Evolutionary conservation across 129 eudicot genomes (phyloP), one percentile per base, ranked within the genome.

Genomic region (Arctium minus): DNA sequence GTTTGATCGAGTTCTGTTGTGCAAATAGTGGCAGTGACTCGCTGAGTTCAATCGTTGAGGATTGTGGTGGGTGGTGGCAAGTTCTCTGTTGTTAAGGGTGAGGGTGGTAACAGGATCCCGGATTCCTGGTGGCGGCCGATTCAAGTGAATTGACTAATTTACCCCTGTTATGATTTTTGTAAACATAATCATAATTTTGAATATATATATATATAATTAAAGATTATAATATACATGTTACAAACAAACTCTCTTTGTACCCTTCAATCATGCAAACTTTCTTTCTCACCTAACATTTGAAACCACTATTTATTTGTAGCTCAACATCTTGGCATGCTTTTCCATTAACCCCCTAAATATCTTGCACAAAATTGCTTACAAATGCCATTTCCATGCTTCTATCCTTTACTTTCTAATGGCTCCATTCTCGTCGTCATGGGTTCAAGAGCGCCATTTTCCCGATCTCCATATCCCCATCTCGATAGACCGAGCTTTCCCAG

Each of bases 371-470:
- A 82, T 78, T 75, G 82, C 87, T 75, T 84, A 89, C 92, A 87
- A 89, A 87, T 87, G 86, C 72, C 78, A 73, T 72, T 72, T 62
- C 73, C 35, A 69, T 70, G 85, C 85, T 79, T 70, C 83, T 53
- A 77, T 72, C 77, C 36, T 62, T 12, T 78, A 75, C 70, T 68
- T 80, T 81, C 71, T 75, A 80, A 96, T 96, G 99, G 94, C 92
- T 78, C 80, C 62, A 29, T 48, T 46, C 44, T 79, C 70, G 13
- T 79, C 80, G 13, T 79, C 87, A n/a, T 86, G 86, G 92, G 86
- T 93, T 56, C 90, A 96, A 90, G 97, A 96, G 70, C 87, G 92
- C 39, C 85, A 88, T 85, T 90, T 96, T 40, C 94, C 95, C 68
- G 83, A 62, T 39, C 88, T 91, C 4, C 72, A 84, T 18, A 93